phyloP scores from a whole-genome alignment of 2,329 filamentous ascomycete genomes.

The Allantophomopsis lycopodina region DNA sequence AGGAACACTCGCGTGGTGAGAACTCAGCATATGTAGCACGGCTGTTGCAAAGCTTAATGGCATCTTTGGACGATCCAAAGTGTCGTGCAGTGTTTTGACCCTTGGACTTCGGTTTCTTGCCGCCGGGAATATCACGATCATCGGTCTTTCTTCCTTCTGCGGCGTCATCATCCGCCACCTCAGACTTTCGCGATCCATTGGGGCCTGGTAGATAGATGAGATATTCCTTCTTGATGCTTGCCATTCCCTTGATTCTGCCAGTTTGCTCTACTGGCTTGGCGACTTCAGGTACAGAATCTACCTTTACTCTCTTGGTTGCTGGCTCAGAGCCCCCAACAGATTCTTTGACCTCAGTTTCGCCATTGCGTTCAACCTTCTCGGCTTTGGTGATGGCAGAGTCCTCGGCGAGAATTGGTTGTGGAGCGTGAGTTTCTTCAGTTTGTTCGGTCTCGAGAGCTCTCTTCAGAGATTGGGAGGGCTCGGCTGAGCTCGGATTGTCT shows the following conservation, averaged over 20 bases:
- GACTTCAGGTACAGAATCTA: slow-evolving; percentile 12
- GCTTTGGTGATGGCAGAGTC: slow-evolving; percentile 17
- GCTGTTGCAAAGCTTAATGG: slow-evolving; percentile 64
- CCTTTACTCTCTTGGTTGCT: slow-evolving; percentile 45
- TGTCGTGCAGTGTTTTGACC: slow-evolving; percentile 76
- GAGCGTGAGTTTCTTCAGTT: slow-evolving; percentile 8
- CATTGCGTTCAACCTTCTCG: slow-evolving; percentile 14
- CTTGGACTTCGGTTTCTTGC: slow-evolving; percentile 44
- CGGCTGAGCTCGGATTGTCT: slow-evolving; percentile 6
- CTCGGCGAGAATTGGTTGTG: slow-evolving; percentile 11
- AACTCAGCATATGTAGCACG: slow-evolving; percentile 64
- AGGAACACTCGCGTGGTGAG: slow-evolving; percentile 63
- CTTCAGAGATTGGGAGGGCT: slow-evolving; percentile 14
- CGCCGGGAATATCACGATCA: slow-evolving; percentile 16
- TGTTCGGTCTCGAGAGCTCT: slow-evolving; percentile 7
- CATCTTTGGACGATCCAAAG: slow-evolving; percentile 71
- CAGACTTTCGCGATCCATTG: not conserved
- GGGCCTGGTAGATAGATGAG: slow-evolving; percentile 10
- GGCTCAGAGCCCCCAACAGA: slow-evolving; percentile 19
- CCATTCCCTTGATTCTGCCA: slow-evolving; percentile 16
- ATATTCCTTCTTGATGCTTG: slow-evolving; percentile 18
- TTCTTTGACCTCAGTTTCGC: slow-evolving; percentile 13
- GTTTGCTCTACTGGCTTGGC: slow-evolving; percentile 6
- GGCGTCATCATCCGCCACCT: slow-evolving; percentile 33
- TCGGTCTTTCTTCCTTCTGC: slow-evolving; percentile 35